Base-by-base conservation (phyloP, 1,284 basidiomycete species). In the Ganoderma multipileum region DNA sequence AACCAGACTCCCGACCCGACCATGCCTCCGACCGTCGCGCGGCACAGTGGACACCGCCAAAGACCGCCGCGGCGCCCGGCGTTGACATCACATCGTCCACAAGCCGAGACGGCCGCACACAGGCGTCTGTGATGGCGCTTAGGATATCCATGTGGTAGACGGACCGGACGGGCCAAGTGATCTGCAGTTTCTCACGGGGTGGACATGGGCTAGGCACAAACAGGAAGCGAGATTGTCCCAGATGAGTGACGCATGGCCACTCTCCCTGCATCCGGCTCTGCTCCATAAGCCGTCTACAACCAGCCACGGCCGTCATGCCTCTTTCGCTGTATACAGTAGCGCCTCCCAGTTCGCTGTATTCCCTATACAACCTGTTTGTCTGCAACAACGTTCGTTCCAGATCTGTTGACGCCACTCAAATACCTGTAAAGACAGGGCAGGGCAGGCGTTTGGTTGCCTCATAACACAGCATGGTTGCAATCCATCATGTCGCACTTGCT, bases 401-500 rank as follows among this genome's bases (percentile, higher is more conserved):
- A 50, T 50, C 47, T 26, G 2, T 3, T 50, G 3, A 26, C 7
- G 23, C 23, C 18, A 23, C 28, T 33, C 26, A 4, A 18, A 18
- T 55, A 18, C 16, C n/a, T 60, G 38, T 23, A 42, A 26, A 5
- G n/a, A 16, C 33, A 5, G 20, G n/a, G 33, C 55, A n/a, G 33
- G 18, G 12, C 12, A 60, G 38, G 33, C 36, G n/a, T 39, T 23
- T 36, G 36, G 63, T 66, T 63, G 63, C 65, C 41, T 38, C 64
- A 55, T 59, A 70, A 69, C 69, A 70, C 63, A 65, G 64, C 69
- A 71, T 71, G 57, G 68, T 68, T 28, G 65, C 66, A 73, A 69
- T 68, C 66, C 72, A 73, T 73, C 72, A 73, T 71, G 72, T 73
- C 72, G 68, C 72, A 65, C 66, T 62, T 59, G 57, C 58, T 70